Conservation (phyloP, 2,329 filamentous ascomycete species). For the Botrytis aclada region DNA sequence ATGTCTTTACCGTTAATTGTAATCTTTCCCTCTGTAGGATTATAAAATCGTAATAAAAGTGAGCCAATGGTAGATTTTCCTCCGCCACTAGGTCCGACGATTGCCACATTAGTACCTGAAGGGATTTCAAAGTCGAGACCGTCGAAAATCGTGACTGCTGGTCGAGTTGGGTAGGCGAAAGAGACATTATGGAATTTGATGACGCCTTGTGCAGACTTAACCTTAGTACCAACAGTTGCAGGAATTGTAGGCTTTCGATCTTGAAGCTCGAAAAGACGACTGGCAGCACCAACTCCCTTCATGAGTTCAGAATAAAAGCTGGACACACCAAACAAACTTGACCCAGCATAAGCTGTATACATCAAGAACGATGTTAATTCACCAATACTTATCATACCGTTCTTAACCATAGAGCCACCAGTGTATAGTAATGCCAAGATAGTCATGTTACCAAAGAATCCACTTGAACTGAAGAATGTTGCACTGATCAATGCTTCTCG, state of each 20-base stretch:
- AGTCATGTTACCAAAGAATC: conserved; percentile 94
- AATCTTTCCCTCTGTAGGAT: conserved; percentile 72
- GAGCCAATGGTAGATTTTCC: conserved; percentile 95
- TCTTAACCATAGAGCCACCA: conserved; percentile 85
- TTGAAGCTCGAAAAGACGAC: conserved; percentile 90
- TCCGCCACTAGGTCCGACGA: conserved; percentile 92
- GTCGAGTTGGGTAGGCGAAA: conserved; percentile 91
- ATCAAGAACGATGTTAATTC: conserved; percentile 96
- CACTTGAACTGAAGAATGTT: conserved; percentile 82
- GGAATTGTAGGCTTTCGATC: conserved; percentile 83
- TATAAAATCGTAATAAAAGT: conserved; percentile 88
- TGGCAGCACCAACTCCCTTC: conserved; percentile 98
- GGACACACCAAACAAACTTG: conserved; percentile 88
- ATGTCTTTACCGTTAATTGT: conserved; percentile 83
- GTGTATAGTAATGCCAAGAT: conserved; percentile 87
- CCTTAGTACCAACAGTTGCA: conserved; percentile 76
- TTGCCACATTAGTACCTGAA: conserved; percentile 89
- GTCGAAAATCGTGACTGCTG: conserved; percentile 87
- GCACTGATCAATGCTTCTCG: conserved; percentile 85
- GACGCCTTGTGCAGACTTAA: conserved; percentile 78
- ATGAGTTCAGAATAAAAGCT: conserved; percentile 98
- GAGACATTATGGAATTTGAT: conserved; percentile 84
- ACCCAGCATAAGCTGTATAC: conserved; percentile 86
- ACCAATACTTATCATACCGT: conserved; percentile 81
- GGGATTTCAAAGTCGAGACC: conserved; percentile 87